Base-by-base conservation (phyloP, 179 eudicot species). In the Silene noctiflora region DNA sequence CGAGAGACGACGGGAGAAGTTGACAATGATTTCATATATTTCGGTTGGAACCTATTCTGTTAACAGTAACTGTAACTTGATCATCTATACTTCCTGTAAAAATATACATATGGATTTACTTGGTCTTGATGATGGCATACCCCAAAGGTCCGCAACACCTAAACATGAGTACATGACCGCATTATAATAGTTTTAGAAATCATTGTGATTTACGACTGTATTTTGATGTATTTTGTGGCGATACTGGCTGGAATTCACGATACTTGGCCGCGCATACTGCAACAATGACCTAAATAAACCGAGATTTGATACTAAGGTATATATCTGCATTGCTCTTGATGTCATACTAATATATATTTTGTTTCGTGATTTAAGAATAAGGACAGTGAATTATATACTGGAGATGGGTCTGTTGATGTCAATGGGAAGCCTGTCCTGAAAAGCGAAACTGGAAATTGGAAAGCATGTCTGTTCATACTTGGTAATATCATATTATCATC, bases 391-490 rank as follows among this genome's bases (percentile, higher is more conserved):
- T 17, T 61, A 14, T 73, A 73, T 42, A 39, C 68, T 61, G 76
- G 76, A 74, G 76, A 74, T 74, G 58, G 39, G 33, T 74, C 76
- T 20, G 66, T 61, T 42, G 76, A 74, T 39, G 12, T 31, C 55
- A 42, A 42, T 29, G 76, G 76, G 39, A 61, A 62, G 16, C 69
- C 76, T 62, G 68, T 22, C 17, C 58, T 74, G 12, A 74, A 42
- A 67, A 60, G 39, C 35, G 42, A 74, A 74, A 74, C 76, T 39
- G 76, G 76, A 17, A 74, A 61, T 5, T 74, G 76, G 76, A 21
- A 24, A 39, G 76, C 76, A 4, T 61, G 68, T 22, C 58, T 20
- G 9, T 74, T 61, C 58, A 62, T 74, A 39, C 14, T 74, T 0
- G 76, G 76, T 74, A 59, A 17, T 25, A 51, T 53, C 73, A 22